Conservation (phyloP, 208 protist genomes). For the Porcisia deanei region DNA sequence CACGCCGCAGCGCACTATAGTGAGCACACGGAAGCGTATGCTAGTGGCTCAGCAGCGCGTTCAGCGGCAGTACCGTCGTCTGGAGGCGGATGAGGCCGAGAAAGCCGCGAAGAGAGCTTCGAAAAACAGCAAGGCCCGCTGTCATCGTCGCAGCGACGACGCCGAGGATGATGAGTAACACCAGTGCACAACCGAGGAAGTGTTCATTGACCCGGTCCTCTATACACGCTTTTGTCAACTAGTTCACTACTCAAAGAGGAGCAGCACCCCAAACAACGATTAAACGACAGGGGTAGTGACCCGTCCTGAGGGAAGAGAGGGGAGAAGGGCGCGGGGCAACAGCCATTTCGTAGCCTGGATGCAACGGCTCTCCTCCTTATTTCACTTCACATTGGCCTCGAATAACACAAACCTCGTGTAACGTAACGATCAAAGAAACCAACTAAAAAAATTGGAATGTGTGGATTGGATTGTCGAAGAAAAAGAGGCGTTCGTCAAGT, state of each 20-base stretch:
- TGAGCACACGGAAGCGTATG: constrained; percentile 88
- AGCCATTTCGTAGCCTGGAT: not conserved
- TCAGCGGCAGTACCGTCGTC: constrained; percentile 63
- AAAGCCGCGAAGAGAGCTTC: constrained; percentile 12
- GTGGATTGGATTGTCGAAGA: no score
- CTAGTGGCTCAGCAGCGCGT: constrained; percentile 77
- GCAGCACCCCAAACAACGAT: not conserved
- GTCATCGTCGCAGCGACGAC: constrained; percentile 8
- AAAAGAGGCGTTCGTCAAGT: no score
- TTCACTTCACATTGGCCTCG: not conserved
- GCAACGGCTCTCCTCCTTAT: not conserved
- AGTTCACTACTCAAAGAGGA: not conserved
- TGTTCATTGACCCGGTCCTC: not conserved
- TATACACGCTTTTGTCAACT: not conserved
- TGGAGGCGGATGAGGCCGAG: constrained; percentile 55
- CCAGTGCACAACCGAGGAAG: not conserved
- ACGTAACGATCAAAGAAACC: not conserved
- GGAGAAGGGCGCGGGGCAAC: not conserved
- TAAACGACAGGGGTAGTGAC: not conserved
- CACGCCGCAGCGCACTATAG: constrained; percentile 84
- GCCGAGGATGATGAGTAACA: not conserved
- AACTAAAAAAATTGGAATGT: not conserved
- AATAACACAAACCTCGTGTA: constrained; percentile 3
- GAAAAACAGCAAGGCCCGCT: constrained; percentile 12
- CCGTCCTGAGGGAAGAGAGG: not conserved